A percentile compares a stretch with the other conserved stretches of the same genome.
Conservation (phyloP, 345 rosid species). For the Eucalyptus camaldulensis region DNA sequence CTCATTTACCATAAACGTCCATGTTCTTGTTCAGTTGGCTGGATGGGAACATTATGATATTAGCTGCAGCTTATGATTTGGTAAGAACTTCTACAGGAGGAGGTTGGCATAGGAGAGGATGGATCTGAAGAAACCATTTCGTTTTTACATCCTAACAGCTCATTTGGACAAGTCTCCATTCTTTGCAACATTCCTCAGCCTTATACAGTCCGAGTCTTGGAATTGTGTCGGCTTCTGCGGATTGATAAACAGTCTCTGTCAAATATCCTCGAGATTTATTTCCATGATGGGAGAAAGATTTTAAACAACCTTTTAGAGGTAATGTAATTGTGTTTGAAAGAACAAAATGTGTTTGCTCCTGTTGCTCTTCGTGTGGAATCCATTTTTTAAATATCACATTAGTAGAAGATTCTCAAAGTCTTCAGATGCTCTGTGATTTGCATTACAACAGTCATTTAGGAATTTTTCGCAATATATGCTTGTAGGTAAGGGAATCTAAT, state of each 20-base stretch:
- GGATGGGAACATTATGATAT: not conserved
- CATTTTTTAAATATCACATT: not conserved
- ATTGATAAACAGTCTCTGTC: slow-evolving; percentile 85
- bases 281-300: slow-evolving; percentile 73
- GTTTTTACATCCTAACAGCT: slow-evolving; percentile 40
- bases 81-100: slow-evolving; percentile 35
- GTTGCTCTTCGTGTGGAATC: not conserved
- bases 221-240: slow-evolving; percentile 69
- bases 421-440: not conserved
- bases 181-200: slow-evolving; percentile 97
- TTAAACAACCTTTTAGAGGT: slow-evolving; percentile 85
- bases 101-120: slow-evolving; percentile 49
- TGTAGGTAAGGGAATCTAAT: slow-evolving; percentile 61
- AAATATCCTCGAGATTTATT: slow-evolving; percentile 80
- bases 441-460: not conserved
- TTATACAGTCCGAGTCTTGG: slow-evolving; percentile 66
- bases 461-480: not conserved
- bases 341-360: not conserved
- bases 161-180: slow-evolving; percentile 84
- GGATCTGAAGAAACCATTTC: slow-evolving; percentile 68
- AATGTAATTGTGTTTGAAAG: not conserved
- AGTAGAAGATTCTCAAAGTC: not conserved
- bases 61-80: not conserved
- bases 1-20: not conserved
- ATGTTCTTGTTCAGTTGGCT: not conserved